Evolutionary conservation across 352 stramenopile genomes (phyloP).

Genomic region (Phytophthora pisi): DNA sequence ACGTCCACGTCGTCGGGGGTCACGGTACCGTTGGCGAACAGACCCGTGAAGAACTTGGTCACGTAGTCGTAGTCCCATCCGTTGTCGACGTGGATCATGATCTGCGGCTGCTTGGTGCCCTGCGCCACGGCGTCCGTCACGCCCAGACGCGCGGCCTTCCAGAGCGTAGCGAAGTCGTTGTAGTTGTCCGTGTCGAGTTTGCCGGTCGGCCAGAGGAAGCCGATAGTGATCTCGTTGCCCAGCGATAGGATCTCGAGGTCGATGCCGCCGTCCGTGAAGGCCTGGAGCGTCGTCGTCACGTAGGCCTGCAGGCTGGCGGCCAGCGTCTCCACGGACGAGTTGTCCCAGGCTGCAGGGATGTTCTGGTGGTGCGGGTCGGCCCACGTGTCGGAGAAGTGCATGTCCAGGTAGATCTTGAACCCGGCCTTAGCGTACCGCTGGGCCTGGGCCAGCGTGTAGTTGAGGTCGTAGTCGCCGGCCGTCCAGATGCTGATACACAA

Average conservation of each 20-base stretch:
- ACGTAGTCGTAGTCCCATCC: constrained; percentile 43
- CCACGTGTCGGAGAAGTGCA: constrained; percentile 47
- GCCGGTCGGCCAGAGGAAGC: constrained; percentile 36
- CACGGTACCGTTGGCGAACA: constrained; percentile 41
- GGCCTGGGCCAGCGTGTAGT: constrained; percentile 33
- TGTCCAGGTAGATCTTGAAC: constrained; percentile 40
- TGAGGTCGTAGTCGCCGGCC: constrained; percentile 23
- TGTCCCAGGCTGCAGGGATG: constrained; percentile 28
- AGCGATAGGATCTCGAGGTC: constrained; percentile 39
- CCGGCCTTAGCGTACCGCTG: constrained; percentile 35
- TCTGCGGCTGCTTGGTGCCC: constrained; percentile 35
- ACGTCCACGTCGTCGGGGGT: constrained; percentile 37
- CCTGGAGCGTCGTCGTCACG: constrained; percentile 38
- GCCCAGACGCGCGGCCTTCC: constrained; percentile 35
- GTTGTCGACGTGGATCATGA: constrained; percentile 49
- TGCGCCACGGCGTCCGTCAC: constrained; percentile 33
- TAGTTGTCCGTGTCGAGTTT: constrained; percentile 34
- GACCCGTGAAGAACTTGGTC: constrained; percentile 34
- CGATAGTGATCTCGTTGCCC: constrained; percentile 43
- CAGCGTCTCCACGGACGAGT: constrained; percentile 23
- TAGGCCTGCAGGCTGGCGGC: constrained; percentile 27
- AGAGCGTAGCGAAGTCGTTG: constrained; percentile 38
- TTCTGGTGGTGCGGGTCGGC: constrained; percentile 31
- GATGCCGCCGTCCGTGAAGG: constrained; percentile 37
- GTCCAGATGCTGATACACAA: constrained; percentile 35